A percentile compares a stretch with the other conserved stretches of the same genome.
Conservation (phyloP, 2,329 filamentous ascomycete genomes). For the Eutypella sp. region DNA sequence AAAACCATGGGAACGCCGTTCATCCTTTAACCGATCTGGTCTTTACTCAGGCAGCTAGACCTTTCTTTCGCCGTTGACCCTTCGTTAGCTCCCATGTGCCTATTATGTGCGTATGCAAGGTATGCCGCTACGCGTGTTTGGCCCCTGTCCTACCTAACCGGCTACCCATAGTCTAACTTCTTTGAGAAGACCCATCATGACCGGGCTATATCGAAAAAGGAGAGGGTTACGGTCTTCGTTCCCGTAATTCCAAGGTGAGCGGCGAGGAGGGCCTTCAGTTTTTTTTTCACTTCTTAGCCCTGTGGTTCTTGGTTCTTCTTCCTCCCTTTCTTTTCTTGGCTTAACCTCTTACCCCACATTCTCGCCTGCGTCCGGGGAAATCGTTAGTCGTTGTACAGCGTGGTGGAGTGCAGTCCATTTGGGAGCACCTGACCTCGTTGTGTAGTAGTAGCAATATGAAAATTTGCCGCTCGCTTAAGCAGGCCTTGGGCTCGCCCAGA, state of each 20-base stretch:
- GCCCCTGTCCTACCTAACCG: no score
- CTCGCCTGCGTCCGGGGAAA: neutral
- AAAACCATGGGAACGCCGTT: neutral
- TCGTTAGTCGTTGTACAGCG: neutral
- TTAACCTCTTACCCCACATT: conserved; percentile 1
- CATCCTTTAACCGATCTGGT: neutral
- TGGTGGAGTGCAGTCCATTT: conserved; percentile 1
- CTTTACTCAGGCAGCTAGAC: neutral
- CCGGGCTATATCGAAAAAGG: neutral
- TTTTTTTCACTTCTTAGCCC: no score
- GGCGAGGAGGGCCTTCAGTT: no score
- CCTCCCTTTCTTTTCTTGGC: neutral
- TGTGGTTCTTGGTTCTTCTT: neutral
- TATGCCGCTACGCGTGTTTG: no score
- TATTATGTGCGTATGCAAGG: no score
- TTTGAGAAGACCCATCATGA: neutral
- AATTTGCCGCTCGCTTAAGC: conserved; percentile 1
- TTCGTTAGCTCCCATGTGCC: neutral
- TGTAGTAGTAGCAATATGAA: neutral
- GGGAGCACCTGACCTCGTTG: conserved; percentile 1
- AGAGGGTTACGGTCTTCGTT: neutral
- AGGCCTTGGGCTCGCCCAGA: neutral
- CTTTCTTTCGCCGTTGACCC: neutral
- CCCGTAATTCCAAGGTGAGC: conserved; percentile 1
- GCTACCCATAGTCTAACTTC: no score